Base-by-base conservation (phyloP, 1,139 yeast species). In the Nakaseomyces glabratus region DNA sequence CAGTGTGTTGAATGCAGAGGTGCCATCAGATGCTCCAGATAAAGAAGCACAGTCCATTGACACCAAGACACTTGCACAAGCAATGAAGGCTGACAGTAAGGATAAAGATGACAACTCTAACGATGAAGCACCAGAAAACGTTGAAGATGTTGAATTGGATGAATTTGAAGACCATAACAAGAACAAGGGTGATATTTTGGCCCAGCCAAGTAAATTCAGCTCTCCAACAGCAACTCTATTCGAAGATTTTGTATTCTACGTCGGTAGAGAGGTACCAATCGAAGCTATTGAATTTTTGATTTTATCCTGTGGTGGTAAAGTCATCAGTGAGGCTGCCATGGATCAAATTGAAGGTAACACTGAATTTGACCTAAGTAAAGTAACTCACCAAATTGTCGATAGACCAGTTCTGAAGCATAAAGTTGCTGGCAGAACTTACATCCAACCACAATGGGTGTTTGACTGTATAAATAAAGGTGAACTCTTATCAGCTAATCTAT, bases 381-480 rank as follows among this genome's bases (percentile, higher is more conserved):
- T 90, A 37, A 90, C 98, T 18, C 99, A 90, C 60, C 97, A 90
- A 60, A 81, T 90, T 48, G 77, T 80, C 45, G 99, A 90, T 62
- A 76, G 98, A 61, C 97, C 97, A 23, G 77, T 77, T 50, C 62
- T 90, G 36, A 60, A 70, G 28, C 70, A 74, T 46, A 84, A 78
- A 58, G 85, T 86, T 28, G 80, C 88, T 40, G 96, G 96, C 35
- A 75, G 97, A 65, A 82, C 94, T 0, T 93, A 93, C 55, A 62
- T 88, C 34, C 98, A 90, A 64, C 98, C 99, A 21, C 98, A 90
- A 67, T 93, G 98, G 98, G 68, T 90, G 33, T 88, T 90, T 60
- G 99, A 90, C 58, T 78, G 84, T 53, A 68, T 93, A 47, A 90
- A 90, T 65, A 80, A 81, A 62, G 73, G 76, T 35, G 69, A 71